Conservation (phyloP, 257 asterid genomes). For the Solanum dulcamara region DNA sequence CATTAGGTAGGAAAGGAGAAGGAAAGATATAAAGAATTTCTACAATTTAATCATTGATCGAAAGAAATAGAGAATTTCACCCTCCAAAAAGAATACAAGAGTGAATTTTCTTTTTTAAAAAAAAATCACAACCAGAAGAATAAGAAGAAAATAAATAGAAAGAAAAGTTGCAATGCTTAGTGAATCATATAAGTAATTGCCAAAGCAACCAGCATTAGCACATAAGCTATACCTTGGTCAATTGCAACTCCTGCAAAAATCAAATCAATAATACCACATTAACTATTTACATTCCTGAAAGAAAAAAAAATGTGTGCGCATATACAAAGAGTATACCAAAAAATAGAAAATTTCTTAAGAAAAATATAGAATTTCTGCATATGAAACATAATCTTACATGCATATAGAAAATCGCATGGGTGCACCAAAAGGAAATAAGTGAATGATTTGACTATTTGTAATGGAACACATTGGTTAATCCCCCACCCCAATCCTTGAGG, state of each 20-base stretch:
- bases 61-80: background rate
- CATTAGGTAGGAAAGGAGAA: background rate
- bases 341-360: background rate
- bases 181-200: conserved; percentile 57
- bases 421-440: too few species aligned
- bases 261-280: background rate
- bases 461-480: too few species aligned
- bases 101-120: background rate
- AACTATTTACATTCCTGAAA: background rate
- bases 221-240: conserved; percentile 71
- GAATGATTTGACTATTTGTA: too few species aligned
- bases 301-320: background rate
- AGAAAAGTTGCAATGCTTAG: background rate
- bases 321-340: too few species aligned
- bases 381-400: background rate
- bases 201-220: conserved; percentile 64
- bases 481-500: too few species aligned
- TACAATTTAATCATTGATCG: background rate
- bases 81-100: background rate
- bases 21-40: background rate
- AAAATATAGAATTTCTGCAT: background rate
- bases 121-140: background rate
- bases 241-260: conserved; percentile 47
- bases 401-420: too few species aligned
- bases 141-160: background rate